These are phyloP conservation scores for Trifolium pratense DNA, from an alignment of 306 rosid species.

Conservation along the genomic window DNA sequence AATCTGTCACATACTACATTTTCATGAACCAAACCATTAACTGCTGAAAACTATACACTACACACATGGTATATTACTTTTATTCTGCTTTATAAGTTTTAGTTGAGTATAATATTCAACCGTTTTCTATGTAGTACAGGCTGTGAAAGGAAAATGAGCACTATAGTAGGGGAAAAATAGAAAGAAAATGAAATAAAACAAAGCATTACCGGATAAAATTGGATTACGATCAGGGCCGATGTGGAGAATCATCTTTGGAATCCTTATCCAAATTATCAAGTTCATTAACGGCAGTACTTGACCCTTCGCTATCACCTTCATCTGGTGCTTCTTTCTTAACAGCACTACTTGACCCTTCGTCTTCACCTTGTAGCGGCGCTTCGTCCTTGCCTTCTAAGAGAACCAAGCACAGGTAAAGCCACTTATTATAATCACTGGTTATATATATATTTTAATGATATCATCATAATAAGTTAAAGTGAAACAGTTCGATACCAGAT, in stretches of 20 bases:
- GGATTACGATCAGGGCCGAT: not conserved
- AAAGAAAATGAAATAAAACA: not conserved
- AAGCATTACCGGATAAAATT: constrained; percentile 34
- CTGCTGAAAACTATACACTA: not conserved
- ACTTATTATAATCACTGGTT: constrained; percentile 46
- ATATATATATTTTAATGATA: constrained; percentile 50
- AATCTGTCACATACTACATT: constrained; percentile 5
- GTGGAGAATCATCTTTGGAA: not conserved
- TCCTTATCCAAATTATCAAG: not conserved
- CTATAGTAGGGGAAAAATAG: not conserved
- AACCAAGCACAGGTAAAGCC: constrained; percentile 65
- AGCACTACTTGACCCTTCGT: constrained; percentile 32
- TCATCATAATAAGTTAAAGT: constrained; percentile 19
- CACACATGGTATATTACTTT: not conserved
- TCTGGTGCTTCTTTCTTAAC: constrained; percentile 48
- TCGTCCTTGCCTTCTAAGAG: constrained; percentile 58
- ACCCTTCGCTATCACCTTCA: constrained; percentile 46
- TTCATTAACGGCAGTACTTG: not conserved
- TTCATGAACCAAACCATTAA: constrained; percentile 14
- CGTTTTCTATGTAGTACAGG: too few species aligned
- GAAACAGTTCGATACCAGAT: constrained; percentile 33
- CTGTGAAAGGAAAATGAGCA: not conserved
- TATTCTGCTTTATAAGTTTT: too few species aligned
- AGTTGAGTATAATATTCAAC: too few species aligned
- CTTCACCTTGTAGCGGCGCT: constrained; percentile 49